phyloP scores from a whole-genome alignment of 106 monocot species.

The Dendrobium catenatum region DNA sequence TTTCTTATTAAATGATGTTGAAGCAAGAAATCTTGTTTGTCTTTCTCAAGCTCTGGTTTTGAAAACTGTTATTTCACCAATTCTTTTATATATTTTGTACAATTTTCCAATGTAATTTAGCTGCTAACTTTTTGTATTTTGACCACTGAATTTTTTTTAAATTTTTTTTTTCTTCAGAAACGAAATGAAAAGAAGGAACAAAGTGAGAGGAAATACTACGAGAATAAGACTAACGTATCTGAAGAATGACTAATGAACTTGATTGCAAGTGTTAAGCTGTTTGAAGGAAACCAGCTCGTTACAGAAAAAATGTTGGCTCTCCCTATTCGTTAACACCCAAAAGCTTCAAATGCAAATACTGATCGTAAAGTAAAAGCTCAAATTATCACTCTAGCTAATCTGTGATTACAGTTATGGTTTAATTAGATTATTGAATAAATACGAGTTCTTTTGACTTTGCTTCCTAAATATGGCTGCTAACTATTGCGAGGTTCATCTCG shows the following conservation, averaged over 20 bases:
- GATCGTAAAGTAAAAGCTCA: too few species aligned
- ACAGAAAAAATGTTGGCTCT: neutral
- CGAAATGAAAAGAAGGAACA: slow-evolving; percentile 76
- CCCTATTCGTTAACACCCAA: neutral
- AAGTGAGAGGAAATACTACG: slow-evolving; percentile 66
- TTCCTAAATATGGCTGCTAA: neutral
- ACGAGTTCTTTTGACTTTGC: neutral
- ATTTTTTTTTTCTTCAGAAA: slow-evolving; percentile 25
- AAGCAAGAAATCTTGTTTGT: neutral
- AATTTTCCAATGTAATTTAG: neutral
- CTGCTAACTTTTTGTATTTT: neutral
- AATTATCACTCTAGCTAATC: too few species aligned
- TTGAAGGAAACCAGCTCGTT: neutral
- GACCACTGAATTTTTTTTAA: neutral
- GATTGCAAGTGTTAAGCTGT: neutral
- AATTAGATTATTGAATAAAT: too few species aligned
- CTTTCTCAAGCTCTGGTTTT: neutral
- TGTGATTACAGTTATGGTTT: too few species aligned
- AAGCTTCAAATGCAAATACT: too few species aligned
- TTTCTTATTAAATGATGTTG: too few species aligned
- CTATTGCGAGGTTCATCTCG: too few species aligned
- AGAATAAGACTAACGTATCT: slow-evolving; percentile 34
- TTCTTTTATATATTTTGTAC: neutral
- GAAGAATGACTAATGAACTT: slow-evolving; percentile 31
- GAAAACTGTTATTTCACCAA: neutral